Base-by-base conservation (phyloP, 2,329 filamentous ascomycete species). In the Penicillium vulpinum region DNA sequence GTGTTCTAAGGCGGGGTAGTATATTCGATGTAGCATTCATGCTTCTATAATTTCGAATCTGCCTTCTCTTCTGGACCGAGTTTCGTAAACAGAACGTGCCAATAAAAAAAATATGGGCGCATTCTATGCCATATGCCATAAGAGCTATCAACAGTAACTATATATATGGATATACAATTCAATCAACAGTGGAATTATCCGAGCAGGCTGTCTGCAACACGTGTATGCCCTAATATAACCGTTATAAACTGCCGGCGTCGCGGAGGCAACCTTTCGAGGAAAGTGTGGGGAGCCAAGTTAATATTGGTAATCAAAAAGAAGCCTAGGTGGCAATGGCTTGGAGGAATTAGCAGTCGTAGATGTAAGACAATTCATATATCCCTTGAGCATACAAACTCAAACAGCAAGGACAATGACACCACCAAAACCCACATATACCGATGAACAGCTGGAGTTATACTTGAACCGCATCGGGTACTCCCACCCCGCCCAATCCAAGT, bases 391-490 rank as follows among this genome's bases (percentile, higher is more conserved):
- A 47, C 13, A 45, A 31, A 31, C 10, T 18, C 21, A 24, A 31
- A 38, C 45, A 40, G 28, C n/a, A 39, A 45, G 41, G 29, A 45
- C 41, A 11, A 10, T 4, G 21, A 22, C 15, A 43, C 26, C 40
- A n/a, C 29, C 11, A 5, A 56, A 45, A 44, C 70, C 70, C 39
- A 70, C 59, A 13, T 77, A 75, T 58, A 71, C 70, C 26, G 60
- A 69, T 16, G 62, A 71, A 0, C 75, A 77, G 52, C 60, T 78
- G 15, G 66, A 71, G 39, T 56, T 58, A 40, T 78, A 78, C 54
- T 67, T 77, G 24, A 50, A 63, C 33, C 68, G 69, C 29, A 71
- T 76, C 43, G 52, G 50, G 9, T 71, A 71, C 54, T 56, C 63
- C 26, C 40, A 62, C 16, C 59, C 57, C 40, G 18, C 58, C 22